These are phyloP conservation scores for Cichorium intybus DNA, from an alignment of 140 eudicot species.

Conservation along the genomic window DNA sequence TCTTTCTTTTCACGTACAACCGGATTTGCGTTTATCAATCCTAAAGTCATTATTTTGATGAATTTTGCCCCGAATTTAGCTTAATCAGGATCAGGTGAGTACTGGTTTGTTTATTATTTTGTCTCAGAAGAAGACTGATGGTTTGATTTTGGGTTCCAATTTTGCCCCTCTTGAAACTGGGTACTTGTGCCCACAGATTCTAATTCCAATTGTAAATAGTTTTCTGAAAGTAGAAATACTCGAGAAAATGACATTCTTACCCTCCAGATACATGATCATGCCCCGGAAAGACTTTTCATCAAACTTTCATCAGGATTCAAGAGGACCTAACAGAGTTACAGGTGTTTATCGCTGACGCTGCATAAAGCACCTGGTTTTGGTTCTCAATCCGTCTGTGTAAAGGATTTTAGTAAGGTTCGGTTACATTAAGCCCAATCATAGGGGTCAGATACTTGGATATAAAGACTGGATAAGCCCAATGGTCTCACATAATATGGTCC, in stretches of 20 bases:
- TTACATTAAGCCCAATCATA: too few relatives aligned
- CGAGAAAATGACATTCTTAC: slow-evolving; percentile 1
- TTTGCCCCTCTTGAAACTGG: slow-evolving; percentile 17
- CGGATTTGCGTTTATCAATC: slow-evolving; percentile 84
- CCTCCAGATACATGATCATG: not conserved
- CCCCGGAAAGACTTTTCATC: too few relatives aligned
- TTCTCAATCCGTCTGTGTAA: too few relatives aligned
- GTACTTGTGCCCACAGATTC: slow-evolving; percentile 37
- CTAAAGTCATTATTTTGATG: slow-evolving; percentile 55
- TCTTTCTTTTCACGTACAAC: slow-evolving; percentile 87
- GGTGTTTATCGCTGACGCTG: too few relatives aligned
- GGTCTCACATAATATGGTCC: too few relatives aligned
- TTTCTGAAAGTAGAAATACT: slow-evolving; percentile 8
- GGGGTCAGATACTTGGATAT: too few relatives aligned
- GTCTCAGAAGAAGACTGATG: not conserved
- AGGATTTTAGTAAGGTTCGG: too few relatives aligned
- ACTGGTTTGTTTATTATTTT: not conserved
- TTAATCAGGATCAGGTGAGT: not conserved
- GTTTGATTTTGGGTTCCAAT: slow-evolving; percentile 11
- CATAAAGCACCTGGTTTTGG: too few relatives aligned
- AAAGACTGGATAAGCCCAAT: too few relatives aligned
- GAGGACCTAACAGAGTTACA: too few relatives aligned
- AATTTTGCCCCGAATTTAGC: not conserved
- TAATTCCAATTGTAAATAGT: slow-evolving; percentile 2
- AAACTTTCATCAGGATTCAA: not conserved